Percentiles rank a stretch among this genome's conserved stretches.
Evolutionary conservation across 805 yeast species (phyloP).

Genomic region (Naumovozyma baii): DNA sequence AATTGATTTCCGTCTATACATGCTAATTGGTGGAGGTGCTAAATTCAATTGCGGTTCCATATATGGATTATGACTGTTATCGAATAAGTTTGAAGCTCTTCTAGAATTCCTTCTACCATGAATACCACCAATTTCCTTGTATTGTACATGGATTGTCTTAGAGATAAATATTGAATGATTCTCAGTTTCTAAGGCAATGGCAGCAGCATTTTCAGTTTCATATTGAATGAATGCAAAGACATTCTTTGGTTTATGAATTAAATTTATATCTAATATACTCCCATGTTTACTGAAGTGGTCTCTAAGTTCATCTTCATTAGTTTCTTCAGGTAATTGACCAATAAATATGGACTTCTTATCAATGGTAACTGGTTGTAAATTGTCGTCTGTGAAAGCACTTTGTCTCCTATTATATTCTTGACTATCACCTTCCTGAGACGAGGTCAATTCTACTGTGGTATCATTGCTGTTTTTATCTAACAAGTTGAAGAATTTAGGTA

Average conservation of each 20-base stretch:
- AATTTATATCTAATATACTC: slow-evolving; percentile 43
- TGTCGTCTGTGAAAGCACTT: slow-evolving; percentile 3
- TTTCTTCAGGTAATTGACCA: slow-evolving; percentile 54
- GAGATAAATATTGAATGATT: slow-evolving; percentile 68
- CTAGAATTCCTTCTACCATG: slow-evolving; percentile 17
- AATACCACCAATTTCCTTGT: slow-evolving; percentile 44
- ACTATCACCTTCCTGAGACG: slow-evolving; percentile 8
- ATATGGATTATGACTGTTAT: slow-evolving; percentile 12
- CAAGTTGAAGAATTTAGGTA: slow-evolving; percentile 31
- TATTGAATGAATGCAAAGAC: slow-evolving; percentile 69
- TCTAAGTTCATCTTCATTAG: slow-evolving; percentile 44
- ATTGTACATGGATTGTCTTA: slow-evolving; percentile 78
- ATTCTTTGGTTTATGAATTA: slow-evolving; percentile 42
- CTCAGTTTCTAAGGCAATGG: slow-evolving; percentile 76
- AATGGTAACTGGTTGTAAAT: slow-evolving; percentile 31
- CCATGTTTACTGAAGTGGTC: slow-evolving; percentile 65
- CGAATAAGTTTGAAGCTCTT: slow-evolving; percentile 17
- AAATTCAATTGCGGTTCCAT: slow-evolving; percentile 37
- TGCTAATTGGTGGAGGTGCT: slow-evolving; percentile 78
- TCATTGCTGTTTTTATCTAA: slow-evolving; percentile 8
- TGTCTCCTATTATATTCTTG: neutral
- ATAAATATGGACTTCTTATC: slow-evolving; percentile 71
- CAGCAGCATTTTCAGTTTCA: slow-evolving; percentile 61
- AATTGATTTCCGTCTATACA: slow-evolving; percentile 36
- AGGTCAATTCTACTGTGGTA: neutral